Evolutionary conservation across 495 filamentous ascomycete species (phyloP).

Genomic region (Daldinia childiae): DNA sequence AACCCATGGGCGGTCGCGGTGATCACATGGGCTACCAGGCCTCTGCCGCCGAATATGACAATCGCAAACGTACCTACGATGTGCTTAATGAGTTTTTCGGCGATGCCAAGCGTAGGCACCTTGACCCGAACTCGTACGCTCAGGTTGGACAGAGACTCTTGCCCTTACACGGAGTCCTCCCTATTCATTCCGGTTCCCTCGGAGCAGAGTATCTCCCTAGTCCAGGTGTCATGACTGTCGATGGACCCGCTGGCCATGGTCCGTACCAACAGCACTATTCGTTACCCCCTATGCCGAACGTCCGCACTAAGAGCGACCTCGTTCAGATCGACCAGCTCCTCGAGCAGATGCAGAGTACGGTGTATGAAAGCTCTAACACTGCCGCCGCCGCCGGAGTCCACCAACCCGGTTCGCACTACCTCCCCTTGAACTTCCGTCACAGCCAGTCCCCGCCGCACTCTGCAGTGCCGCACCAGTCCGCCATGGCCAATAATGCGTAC

Average conservation of each 20-base stretch:
- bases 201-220: constrained; percentile 71
- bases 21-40: constrained; percentile 63
- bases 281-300: constrained; percentile 83
- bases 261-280: constrained; percentile 74
- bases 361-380: constrained; percentile 88
- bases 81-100: constrained; percentile 94
- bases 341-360: constrained; percentile 91
- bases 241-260: constrained; percentile 61
- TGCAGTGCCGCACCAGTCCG: constrained; percentile 58
- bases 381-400: constrained; percentile 78
- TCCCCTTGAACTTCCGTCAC: constrained; percentile 68
- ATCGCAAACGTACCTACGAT: constrained; percentile 83
- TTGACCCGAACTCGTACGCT: constrained; percentile 84
- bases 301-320: constrained; percentile 92
- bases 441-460: constrained; percentile 76
- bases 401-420: constrained; percentile 63
- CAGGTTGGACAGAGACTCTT: constrained; percentile 83
- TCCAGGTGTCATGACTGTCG: constrained; percentile 55
- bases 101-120: constrained; percentile 85
- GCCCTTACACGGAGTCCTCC: constrained; percentile 72
- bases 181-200: constrained; percentile 70
- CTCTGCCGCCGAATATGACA: constrained; percentile 64
- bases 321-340: constrained; percentile 91
- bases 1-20: constrained; percentile 62
- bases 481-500: constrained; percentile 53